Base-by-base conservation (phyloP, 441 rosid species). In the Populus hybrid region DNA sequence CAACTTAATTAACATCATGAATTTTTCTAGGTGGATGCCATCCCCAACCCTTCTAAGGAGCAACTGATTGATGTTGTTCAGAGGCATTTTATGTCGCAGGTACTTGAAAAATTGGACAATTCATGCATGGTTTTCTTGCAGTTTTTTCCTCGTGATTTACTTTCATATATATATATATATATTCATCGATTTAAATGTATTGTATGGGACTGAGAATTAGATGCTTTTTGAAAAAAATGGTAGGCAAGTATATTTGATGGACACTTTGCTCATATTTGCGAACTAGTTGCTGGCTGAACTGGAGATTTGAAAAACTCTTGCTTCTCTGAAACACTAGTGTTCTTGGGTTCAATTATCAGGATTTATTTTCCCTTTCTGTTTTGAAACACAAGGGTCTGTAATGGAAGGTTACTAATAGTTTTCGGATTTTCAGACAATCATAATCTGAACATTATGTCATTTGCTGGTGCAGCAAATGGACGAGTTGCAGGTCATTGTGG, bases 71-170 rank as follows among this genome's bases (percentile, higher is more conserved):
- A 93, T 42, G 87, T 85, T 76, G 94, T 96, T 77, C 95, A 93
- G 73, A 88, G 97, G 89, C 98, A 94, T 87, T 96, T 94, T 83
- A 92, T 90, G 94, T 87, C 99, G 4, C 98, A 94, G 98, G 98
- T 94, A 89, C 35, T 64, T 33, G 69, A 10, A 50, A 35, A 35
- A 33, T 16, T 4, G 4, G 23, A 53, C 42, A 10, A 6, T 2
- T 28, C 0, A 9, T 38, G n/a, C 64, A 28, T 65, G 7, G 9
- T 10, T 59, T 72, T 40, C 35, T 42, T 40, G 6, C 4, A 56
- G 23, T 21, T 21, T 9, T 9, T 21, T 21, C 12, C 65, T 0
- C 14, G 9, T 61, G 24, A 7, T 61, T 61, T 61, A 61, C 9
- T 24, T 21, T 10, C 28, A 21, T 0, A 29, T 2, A 28, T 2